Percentiles rank a stretch among this genome's conserved stretches.
Evolutionary conservation across 225 moss, liverwort and hornwort genomes (phyloP).

Genomic region (Pseudisothecium myosuroides): DNA sequence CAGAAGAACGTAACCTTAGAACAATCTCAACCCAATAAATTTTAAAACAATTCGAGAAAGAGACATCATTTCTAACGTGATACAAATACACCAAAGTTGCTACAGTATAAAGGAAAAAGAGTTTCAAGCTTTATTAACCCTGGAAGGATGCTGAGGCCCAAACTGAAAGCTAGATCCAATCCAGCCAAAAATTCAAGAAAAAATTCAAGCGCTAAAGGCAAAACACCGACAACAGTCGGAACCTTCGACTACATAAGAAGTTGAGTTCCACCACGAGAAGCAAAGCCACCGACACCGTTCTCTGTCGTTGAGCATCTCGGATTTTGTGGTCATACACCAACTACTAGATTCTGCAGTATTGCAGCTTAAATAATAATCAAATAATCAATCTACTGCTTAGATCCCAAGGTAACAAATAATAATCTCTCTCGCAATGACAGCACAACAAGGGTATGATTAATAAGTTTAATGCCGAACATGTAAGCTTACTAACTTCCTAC

Average conservation of each 20-base stretch:
- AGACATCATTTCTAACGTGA: neutral
- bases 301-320: neutral
- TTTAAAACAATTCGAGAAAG: neutral
- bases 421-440: neutral
- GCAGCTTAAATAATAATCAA: neutral
- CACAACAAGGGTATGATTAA: neutral
- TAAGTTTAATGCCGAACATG: neutral
- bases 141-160: neutral
- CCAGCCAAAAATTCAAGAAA: neutral
- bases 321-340: neutral
- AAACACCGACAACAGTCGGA: neutral
- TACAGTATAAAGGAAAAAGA: neutral
- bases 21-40: neutral
- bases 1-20: neutral
- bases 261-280: too few species aligned
- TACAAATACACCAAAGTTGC: neutral
- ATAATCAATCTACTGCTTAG: neutral
- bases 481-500: neutral
- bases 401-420: neutral
- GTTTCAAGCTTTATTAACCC: neutral
- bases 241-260: neutral
- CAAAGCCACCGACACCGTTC: neutral
- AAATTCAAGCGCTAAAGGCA: neutral
- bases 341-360: neutral
- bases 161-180: neutral